Evolutionary conservation across 106 monocot genomes (phyloP).

Genomic region (Alisma plantagoaquatica): DNA sequence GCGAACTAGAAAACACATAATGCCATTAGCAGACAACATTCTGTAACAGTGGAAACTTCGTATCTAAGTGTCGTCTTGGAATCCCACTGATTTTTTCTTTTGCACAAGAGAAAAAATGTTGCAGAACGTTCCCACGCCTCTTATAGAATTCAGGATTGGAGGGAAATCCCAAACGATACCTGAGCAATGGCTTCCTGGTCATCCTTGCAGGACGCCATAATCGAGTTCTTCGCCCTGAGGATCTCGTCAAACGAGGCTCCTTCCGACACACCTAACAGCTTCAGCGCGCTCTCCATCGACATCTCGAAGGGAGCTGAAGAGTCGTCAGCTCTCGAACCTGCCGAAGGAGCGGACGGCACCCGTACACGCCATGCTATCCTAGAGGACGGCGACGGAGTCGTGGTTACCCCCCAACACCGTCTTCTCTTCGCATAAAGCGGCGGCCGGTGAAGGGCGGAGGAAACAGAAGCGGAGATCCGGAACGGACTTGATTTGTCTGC

Average conservation of each 20-base stretch:
- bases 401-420: slow-evolving; percentile 13
- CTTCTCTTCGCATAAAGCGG: slow-evolving; percentile 2
- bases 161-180: slow-evolving; percentile 19
- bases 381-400: neutral
- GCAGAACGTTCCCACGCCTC: too few relatives aligned
- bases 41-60: too few relatives aligned
- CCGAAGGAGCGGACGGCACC: slow-evolving; percentile 7
- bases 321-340: slow-evolving; percentile 51
- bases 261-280: slow-evolving; percentile 65
- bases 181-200: slow-evolving; percentile 60
- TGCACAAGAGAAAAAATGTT: too few relatives aligned
- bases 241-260: slow-evolving; percentile 96
- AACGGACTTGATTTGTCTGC: neutral
- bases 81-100: too few relatives aligned
- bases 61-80: too few relatives aligned
- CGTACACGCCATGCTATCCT: slow-evolving; percentile 4
- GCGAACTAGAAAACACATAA: too few relatives aligned
- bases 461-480: neutral
- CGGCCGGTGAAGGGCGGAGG: neutral
- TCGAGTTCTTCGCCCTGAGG: slow-evolving; percentile 68
- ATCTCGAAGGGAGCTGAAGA: slow-evolving; percentile 77
- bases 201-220: slow-evolving; percentile 61
- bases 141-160: neutral
- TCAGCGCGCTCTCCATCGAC: slow-evolving; percentile 81
- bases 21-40: too few relatives aligned